A percentile compares a stretch with the other conserved stretches of the same genome.
Conservation (phyloP, 768 basidiomycete species). For the Auriscalpium orientale region DNA sequence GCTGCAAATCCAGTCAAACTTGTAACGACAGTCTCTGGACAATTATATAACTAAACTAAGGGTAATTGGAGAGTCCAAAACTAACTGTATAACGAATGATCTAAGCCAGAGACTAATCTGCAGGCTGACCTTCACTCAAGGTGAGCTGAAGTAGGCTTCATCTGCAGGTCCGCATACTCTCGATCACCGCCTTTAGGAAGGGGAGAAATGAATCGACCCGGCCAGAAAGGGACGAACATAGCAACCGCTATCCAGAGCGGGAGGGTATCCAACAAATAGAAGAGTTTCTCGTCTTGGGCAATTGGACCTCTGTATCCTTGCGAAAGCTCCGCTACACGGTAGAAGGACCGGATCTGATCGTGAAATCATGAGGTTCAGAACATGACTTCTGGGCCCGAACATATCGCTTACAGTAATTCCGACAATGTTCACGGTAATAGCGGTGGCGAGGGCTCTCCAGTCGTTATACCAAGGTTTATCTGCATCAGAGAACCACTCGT, state of each 20-base stretch:
- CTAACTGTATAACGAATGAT: too few relatives aligned
- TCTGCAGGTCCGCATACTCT: too few relatives aligned
- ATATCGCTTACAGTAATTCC: slow-evolving; percentile 48
- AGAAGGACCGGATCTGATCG: slow-evolving; percentile 53
- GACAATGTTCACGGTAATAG: slow-evolving; percentile 46
- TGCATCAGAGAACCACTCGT: slow-evolving; percentile 33
- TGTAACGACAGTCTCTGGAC: too few relatives aligned
- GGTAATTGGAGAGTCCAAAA: too few relatives aligned
- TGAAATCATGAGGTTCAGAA: too few relatives aligned
- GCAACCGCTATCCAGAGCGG: slow-evolving; percentile 56
- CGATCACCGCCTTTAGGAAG: too few relatives aligned
- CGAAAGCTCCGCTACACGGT: slow-evolving; percentile 48
- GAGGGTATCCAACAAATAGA: slow-evolving; percentile 62
- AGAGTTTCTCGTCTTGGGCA: slow-evolving; percentile 49
- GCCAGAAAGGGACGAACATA: slow-evolving; percentile 58
- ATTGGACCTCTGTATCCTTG: slow-evolving; percentile 56
- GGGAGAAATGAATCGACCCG: slow-evolving; percentile 42
- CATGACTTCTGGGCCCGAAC: too few relatives aligned
- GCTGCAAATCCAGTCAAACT: too few relatives aligned
- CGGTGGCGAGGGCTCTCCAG: slow-evolving; percentile 50
- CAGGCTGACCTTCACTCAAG: too few relatives aligned
- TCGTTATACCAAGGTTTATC: slow-evolving; percentile 41
- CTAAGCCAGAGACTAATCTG: too few relatives aligned
- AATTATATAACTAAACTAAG: too few relatives aligned
- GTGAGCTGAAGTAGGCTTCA: too few relatives aligned